Conservation (phyloP, 129 eudicot species). For the Heracleum sosnowskyi region DNA sequence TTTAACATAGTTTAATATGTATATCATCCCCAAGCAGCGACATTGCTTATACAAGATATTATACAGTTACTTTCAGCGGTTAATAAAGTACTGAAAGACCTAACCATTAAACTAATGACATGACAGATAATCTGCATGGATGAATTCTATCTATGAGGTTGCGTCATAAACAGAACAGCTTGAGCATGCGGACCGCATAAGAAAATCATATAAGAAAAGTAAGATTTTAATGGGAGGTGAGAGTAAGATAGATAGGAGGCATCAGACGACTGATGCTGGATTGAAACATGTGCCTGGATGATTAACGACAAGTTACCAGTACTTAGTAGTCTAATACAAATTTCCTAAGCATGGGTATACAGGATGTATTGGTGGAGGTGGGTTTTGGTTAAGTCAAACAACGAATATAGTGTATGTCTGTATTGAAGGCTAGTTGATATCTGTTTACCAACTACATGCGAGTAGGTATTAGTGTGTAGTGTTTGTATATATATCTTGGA, state of each 20-base stretch:
- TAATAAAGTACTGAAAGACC: neutral
- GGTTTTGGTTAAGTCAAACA: no score
- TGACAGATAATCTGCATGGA: neutral
- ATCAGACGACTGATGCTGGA: neutral
- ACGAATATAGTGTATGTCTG: no score
- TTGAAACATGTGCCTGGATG: neutral
- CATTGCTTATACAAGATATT: neutral
- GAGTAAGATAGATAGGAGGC: no score
- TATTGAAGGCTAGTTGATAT: no score
- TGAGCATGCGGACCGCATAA: neutral
- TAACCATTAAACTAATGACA: neutral
- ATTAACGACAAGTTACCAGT: neutral
- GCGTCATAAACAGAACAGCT: neutral
- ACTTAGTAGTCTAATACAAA: neutral
- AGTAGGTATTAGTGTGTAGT: no score
- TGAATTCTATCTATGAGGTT: neutral
- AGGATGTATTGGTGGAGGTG: no score
- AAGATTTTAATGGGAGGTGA: no score
- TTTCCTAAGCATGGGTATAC: neutral
- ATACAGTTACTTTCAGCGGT: no score
- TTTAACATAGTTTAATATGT: neutral
- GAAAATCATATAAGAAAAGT: no score
- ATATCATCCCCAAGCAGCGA: neutral
- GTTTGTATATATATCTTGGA: no score
- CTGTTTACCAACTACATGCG: no score